These are phyloP conservation scores for Clonostachys rosea DNA, from an alignment of 2,329 filamentous ascomycete species.

Conservation along the genomic window DNA sequence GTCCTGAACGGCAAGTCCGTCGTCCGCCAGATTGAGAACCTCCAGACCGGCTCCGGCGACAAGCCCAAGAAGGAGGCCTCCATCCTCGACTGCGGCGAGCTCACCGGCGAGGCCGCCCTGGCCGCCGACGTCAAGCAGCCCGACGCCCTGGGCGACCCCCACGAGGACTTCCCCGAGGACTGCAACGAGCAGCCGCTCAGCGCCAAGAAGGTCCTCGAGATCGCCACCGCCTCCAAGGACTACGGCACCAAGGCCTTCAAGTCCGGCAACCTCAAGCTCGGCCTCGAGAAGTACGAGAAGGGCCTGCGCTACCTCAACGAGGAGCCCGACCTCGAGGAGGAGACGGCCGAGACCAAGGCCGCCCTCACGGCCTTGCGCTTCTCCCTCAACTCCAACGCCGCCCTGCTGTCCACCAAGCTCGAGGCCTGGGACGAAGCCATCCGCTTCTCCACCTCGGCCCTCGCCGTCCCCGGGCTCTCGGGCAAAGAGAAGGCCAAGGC, in stretches of 20 bases:
- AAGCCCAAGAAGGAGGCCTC: conserved; percentile 70
- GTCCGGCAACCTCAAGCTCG: conserved; percentile 62
- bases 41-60: conserved; percentile 68
- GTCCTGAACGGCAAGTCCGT: conserved; percentile 90
- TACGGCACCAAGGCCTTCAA: conserved; percentile 95
- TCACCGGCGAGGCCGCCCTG: conserved; percentile 66
- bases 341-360: conserved; percentile 61
- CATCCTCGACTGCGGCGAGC: conserved; percentile 82
- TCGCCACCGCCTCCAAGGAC: conserved; percentile 81
- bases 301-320: conserved; percentile 84
- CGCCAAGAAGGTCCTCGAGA: conserved; percentile 66
- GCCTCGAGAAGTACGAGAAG: conserved; percentile 91
- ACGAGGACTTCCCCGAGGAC: conserved; percentile 96
- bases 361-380: conserved; percentile 74
- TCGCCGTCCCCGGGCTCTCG: conserved; percentile 60
- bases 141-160: conserved; percentile 82
- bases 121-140: conserved; percentile 63
- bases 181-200: conserved; percentile 57
- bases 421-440: conserved; percentile 65
- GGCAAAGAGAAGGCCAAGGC: conserved; percentile 87
- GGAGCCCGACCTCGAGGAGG: conserved; percentile 70
- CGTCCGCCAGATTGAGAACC: conserved; percentile 84
- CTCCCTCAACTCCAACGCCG: conserved; percentile 82
- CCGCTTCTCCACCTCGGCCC: conserved; percentile 66
- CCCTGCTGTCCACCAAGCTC: conserved; percentile 81